Percentiles rank a stretch among this genome's conserved stretches.
These are phyloP conservation scores for Fusarium redolens DNA, from an alignment of 2,329 filamentous ascomycete species.

Conservation along the genomic window DNA sequence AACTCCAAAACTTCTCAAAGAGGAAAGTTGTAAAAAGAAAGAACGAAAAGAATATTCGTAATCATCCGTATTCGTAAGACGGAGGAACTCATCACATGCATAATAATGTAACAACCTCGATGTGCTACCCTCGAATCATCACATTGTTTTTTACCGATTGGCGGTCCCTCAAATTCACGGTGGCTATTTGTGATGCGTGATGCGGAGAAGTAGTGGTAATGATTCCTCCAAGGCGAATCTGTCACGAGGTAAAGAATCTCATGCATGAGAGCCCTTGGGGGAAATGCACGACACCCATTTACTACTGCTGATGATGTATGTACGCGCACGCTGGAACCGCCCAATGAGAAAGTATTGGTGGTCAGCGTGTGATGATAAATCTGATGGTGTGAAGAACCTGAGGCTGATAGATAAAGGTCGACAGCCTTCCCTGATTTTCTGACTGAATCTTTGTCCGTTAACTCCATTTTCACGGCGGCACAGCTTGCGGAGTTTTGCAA, in stretches of 20 bases:
- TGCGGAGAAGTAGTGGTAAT: slow-evolving; percentile 31
- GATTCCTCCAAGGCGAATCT: slow-evolving; percentile 21
- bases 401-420: slow-evolving; percentile 36
- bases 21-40: slow-evolving; percentile 28
- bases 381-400: slow-evolving; percentile 39
- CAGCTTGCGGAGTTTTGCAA: slow-evolving; percentile 27
- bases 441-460: not conserved
- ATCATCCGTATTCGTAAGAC: slow-evolving; percentile 33
- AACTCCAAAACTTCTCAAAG: slow-evolving; percentile 11
- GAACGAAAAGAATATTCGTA: slow-evolving; percentile 21
- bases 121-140: slow-evolving; percentile 14
- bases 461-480: slow-evolving; percentile 16
- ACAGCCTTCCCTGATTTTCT: slow-evolving; percentile 24
- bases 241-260: slow-evolving; percentile 39
- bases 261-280: slow-evolving; percentile 36
- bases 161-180: slow-evolving; percentile 27
- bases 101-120: slow-evolving; percentile 3
- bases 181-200: slow-evolving; percentile 26
- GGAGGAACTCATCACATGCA: slow-evolving; percentile 28
- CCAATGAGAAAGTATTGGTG: slow-evolving; percentile 19
- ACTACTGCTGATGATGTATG: slow-evolving; percentile 37
- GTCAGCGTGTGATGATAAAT: slow-evolving; percentile 30
- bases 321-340: slow-evolving; percentile 22
- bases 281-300: slow-evolving; percentile 38
- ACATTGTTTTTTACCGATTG: slow-evolving; percentile 22